Evolutionary conservation across 2,329 filamentous ascomycete genomes (phyloP), one percentile per base, ranked within the genome.

Genomic region (Polychaeton citri): DNA sequence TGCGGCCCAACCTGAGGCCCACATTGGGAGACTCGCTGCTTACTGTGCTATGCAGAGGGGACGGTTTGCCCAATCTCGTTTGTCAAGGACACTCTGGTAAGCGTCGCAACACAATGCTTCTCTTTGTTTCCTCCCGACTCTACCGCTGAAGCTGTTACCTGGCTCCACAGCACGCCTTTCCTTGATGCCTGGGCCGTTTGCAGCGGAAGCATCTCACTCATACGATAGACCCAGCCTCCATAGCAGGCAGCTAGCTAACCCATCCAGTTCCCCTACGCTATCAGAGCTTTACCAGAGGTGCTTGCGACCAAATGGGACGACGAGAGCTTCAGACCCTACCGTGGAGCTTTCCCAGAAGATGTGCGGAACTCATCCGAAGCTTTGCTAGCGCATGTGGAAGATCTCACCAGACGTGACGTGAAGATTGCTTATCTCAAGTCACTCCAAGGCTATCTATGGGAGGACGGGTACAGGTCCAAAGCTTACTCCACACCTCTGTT

Each of bases 21-120:
- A 15, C 31, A 19, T 28, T 3, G 18, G 20, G 30, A 6, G 16
- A 6, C 2, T 18, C n/a, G 28, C 32, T n/a, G 20, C 30, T 2
- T 17, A 5, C 21, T 30, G 19, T 3, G 21, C 13, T 19, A 12
- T 43, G 38, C 47, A 87, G 81, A 87, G 69, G 81, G 82, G 43
- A 87, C 82, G 34, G 76, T 87, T 44, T 86, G 81, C 58, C 79
- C 80, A 48, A 85, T 87, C 56, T 83, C 79, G 48, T 87, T 87
- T 60, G 82, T 87, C 60, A 83, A 83, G 63, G 79, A 86, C 57
- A 74, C 82, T 45, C 65, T 87, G 64, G 82, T 87, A 74, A 72
- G 80, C n/a, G n/a, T n/a, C n/a, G n/a, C n/a, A n/a, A n/a, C n/a
- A n/a, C n/a, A n/a, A n/a, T n/a, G n/a, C n/a, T n/a, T n/a, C n/a